Conservation (phyloP, 164 flowering plant genomes). For the Umbilicus rupestris region DNA sequence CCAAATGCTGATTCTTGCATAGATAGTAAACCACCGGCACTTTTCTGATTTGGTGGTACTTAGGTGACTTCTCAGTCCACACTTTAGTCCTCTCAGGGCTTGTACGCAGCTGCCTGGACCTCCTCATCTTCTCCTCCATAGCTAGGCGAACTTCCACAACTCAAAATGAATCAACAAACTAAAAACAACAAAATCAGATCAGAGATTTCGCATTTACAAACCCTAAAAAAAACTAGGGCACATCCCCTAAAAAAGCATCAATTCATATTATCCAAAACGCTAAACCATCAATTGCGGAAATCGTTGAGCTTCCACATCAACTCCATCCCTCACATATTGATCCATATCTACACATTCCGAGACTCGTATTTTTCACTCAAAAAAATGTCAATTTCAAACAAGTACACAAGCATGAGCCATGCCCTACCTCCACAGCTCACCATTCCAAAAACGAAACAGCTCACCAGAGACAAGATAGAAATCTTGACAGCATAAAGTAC, state of each 20-base stretch:
- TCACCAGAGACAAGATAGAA: neutral
- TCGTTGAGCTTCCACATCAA: too few species aligned
- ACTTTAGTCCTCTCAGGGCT: slow-evolving; percentile 3
- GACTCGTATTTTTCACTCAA: too few species aligned
- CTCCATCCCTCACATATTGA: too few species aligned
- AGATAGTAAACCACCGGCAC: neutral
- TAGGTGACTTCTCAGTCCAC: neutral
- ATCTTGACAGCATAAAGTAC: neutral
- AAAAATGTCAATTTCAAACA: too few species aligned
- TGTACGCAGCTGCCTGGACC: neutral
- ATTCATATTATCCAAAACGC: too few species aligned
- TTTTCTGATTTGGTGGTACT: neutral
- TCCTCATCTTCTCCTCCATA: neutral
- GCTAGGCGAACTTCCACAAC: neutral
- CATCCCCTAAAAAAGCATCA: too few species aligned
- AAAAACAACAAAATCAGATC: neutral
- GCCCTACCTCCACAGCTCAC: too few species aligned
- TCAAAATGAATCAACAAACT: neutral
- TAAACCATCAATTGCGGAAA: too few species aligned
- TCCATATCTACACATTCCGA: too few species aligned
- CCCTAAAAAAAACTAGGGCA: too few species aligned
- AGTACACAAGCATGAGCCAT: too few species aligned
- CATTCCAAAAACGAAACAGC: neutral
- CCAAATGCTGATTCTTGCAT: neutral
- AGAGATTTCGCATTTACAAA: slow-evolving; percentile 15